A percentile compares a stretch with the other conserved stretches of the same genome.
phyloP scores from a whole-genome alignment of 345 rosid species.

The Citrus glauca region DNA sequence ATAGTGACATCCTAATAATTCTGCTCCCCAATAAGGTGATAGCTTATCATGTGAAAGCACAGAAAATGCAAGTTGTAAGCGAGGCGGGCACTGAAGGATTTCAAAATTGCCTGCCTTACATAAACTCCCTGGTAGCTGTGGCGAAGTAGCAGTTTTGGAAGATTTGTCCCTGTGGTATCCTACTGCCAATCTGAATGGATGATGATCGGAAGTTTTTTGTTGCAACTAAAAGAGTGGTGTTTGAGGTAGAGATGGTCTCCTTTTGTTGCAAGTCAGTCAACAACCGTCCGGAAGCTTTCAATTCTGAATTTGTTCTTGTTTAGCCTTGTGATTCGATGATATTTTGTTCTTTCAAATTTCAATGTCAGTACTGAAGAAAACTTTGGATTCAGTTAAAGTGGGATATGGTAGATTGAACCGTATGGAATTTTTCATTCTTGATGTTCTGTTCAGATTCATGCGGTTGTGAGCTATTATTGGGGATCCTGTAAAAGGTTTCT shows the following conservation, averaged over 20 bases:
- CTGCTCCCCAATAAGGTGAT: conserved; percentile 10
- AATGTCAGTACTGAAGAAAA: not conserved
- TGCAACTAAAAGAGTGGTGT: not conserved
- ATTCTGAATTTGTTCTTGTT: not conserved
- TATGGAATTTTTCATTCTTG: not conserved
- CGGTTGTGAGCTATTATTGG: not conserved
- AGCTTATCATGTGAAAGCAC: conserved; percentile 14
- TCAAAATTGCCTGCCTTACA: conserved; percentile 30
- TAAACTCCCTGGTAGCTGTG: conserved; percentile 32
- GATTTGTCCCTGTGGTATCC: not conserved
- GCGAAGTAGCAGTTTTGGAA: not conserved
- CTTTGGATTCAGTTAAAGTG: not conserved
- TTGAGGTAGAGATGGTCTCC: not conserved
- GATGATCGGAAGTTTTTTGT: not conserved
- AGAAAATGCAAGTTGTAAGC: conserved; percentile 2
- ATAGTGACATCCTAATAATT: conserved; percentile 21
- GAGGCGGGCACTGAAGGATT: not conserved
- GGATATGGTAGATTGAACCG: not conserved
- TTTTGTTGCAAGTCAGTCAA: not conserved
- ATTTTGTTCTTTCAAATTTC: not conserved
- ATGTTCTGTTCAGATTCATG: not conserved
- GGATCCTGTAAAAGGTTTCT: not conserved
- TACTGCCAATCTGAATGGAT: not conserved
- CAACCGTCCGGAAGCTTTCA: not conserved
- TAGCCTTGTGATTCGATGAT: not conserved